Conservation (phyloP, 2,329 filamentous ascomycete genomes). For the Lachnum nothofagi region DNA sequence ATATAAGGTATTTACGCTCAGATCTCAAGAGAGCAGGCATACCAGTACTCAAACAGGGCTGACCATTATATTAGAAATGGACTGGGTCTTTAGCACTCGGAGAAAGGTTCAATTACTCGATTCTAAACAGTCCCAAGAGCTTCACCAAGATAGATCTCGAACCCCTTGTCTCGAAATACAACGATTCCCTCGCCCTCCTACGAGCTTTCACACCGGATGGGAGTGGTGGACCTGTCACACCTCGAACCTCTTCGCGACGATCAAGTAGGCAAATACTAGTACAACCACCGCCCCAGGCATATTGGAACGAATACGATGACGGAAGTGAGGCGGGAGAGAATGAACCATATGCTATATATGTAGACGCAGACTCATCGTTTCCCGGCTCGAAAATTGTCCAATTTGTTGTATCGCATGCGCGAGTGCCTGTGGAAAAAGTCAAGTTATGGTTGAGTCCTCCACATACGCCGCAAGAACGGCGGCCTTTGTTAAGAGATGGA, state of each 20-base stretch:
- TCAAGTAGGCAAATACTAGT: conserved; percentile 14
- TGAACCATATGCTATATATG: conserved; percentile 65
- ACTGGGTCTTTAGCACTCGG: conserved; percentile 65
- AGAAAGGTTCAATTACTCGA: conserved; percentile 59
- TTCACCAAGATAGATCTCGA: conserved; percentile 65
- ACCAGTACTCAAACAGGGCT: conserved; percentile 1
- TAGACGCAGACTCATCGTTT: conserved; percentile 55
- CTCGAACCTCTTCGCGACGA: conserved; percentile 18
- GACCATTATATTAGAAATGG: conserved; percentile 59
- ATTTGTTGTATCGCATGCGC: conserved; percentile 44
- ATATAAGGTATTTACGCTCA: conserved; percentile 63
- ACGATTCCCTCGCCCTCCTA: conserved; percentile 45
- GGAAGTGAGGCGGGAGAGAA: conserved; percentile 61
- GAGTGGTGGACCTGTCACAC: conserved; percentile 22
- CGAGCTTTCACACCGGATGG: conserved; percentile 36
- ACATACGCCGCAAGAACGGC: conserved; percentile 24
- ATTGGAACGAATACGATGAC: conserved; percentile 86
- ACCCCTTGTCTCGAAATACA: conserved; percentile 46
- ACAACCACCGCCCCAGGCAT: conserved; percentile 35
- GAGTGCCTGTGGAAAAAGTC: conserved; percentile 46
- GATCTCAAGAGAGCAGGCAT: not conserved
- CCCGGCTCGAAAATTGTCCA: conserved; percentile 50
- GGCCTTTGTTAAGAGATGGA: conserved; percentile 26
- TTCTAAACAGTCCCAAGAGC: conserved; percentile 63
- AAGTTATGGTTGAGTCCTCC: conserved; percentile 45